Base-by-base conservation (phyloP, 768 basidiomycete species). In the Gloeopeniophorella convolvens region DNA sequence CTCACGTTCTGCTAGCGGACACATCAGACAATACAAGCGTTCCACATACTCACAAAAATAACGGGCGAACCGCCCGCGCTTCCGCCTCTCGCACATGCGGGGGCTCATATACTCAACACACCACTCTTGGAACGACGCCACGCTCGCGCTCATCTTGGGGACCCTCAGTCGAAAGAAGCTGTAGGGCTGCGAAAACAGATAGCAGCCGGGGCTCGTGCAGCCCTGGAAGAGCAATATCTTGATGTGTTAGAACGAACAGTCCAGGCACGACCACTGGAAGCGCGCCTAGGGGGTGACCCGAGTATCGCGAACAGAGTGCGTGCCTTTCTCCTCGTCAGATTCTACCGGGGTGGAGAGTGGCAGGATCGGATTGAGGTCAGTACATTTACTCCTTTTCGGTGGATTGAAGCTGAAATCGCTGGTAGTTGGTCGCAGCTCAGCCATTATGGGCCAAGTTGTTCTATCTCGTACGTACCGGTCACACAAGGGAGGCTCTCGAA, bases 401-500 rank as follows among this genome's bases (percentile, higher is more conserved):
- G 15, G 2, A 13, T 12, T 31, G 12, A 3, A 27, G n/a, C 28
- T 46, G 30, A 53, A 5, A n/a, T 12, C 30, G 27, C n/a, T 12
- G 7, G 15, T 46, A 94, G 88, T 70, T 92, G 51, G 80, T 95
- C 20, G 83, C 86, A 48, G 87, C 88, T 9, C 85, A 87, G 60
- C 90, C 93, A 1, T 59, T 98, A 11, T 99, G 93, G 92, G 95
- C 94, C 9, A 84, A 89, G 50, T 63, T 94, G n/a, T 97, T 89
- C 68, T 94, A 86, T 69, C 78, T 99, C 13, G 74, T 99, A 9
- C 82, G 95, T 21, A 85, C 85, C 1, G 95, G 95, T 0, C 84
- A 93, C 63, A 63, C 73, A 5, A 72, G 78, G 32, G 94, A 97
- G 53, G 92, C 94, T 0, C 70, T 95, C 23, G 76, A 78, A 5